Evolutionary conservation across 2,329 filamentous ascomycete species (phyloP).

Genomic region (Aspergillus ochraceus): DNA sequence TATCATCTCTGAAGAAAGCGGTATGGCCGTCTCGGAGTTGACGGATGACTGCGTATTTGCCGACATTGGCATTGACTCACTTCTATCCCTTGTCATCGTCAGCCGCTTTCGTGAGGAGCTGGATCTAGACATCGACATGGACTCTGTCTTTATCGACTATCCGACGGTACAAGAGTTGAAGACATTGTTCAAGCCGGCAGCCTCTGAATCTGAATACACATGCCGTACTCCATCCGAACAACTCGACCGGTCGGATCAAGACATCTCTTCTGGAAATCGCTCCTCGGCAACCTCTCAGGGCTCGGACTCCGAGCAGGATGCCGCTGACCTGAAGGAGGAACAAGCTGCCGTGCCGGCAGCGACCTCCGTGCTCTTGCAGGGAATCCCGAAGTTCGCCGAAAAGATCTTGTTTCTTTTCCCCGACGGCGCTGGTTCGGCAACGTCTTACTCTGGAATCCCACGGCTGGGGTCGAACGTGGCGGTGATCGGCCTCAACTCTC

Average conservation of each 20-base stretch:
- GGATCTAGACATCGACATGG: neutral
- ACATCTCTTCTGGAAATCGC: neutral
- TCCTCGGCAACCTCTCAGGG: neutral
- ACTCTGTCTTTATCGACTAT: neutral
- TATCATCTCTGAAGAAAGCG: conserved; percentile 20
- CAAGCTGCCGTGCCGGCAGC: neutral
- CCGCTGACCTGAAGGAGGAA: neutral
- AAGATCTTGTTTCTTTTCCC: conserved; percentile 47
- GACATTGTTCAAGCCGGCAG: neutral
- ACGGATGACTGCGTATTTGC: conserved; percentile 9
- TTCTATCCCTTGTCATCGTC: conserved; percentile 12
- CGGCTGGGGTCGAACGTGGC: conserved; percentile 48
- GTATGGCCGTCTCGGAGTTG: conserved; percentile 9
- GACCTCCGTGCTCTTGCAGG: neutral
- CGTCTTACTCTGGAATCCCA: conserved; percentile 42
- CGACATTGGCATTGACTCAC: conserved; percentile 17
- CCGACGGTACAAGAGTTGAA: neutral
- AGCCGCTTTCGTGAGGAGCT: conserved; percentile 16
- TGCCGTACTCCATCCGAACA: neutral
- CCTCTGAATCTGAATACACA: neutral
- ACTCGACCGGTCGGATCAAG: neutral
- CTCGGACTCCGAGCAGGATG: neutral
- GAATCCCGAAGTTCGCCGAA: neutral
- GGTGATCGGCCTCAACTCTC: conserved; percentile 54
- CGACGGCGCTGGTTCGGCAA: conserved; percentile 50